Conservation (phyloP, 352 stramenopile species). For the Halophytophthora polymorphica region DNA sequence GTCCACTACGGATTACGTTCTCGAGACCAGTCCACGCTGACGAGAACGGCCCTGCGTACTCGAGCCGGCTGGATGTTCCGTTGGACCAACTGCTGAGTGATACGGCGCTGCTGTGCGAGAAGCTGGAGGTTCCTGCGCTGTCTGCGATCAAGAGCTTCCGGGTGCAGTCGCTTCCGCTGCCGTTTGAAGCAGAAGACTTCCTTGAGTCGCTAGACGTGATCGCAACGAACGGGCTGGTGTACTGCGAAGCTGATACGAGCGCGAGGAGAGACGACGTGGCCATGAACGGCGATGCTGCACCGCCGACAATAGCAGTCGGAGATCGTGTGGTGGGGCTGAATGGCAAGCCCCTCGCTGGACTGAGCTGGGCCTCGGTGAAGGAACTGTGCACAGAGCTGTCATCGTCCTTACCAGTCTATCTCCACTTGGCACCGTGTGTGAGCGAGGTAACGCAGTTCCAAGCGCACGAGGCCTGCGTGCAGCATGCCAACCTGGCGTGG, state of each 20-base stretch:
- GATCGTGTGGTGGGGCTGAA: slow-evolving; percentile 72
- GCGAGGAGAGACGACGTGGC: slow-evolving; percentile 1
- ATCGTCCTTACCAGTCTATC: slow-evolving; percentile 29
- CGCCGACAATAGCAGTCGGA: slow-evolving; percentile 29
- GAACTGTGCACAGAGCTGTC: slow-evolving; percentile 33
- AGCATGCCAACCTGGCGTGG: slow-evolving; percentile 62
- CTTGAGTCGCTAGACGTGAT: slow-evolving; percentile 35
- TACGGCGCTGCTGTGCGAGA: slow-evolving; percentile 22
- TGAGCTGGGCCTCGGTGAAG: slow-evolving; percentile 45
- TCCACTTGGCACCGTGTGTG: slow-evolving; percentile 43
- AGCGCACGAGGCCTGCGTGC: slow-evolving; percentile 58
- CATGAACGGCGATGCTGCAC: slow-evolving; percentile 1
- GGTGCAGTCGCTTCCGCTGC: slow-evolving; percentile 28
- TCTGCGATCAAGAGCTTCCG: slow-evolving; percentile 38
- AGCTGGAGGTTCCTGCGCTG: slow-evolving; percentile 19
- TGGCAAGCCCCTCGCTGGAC: slow-evolving; percentile 33
- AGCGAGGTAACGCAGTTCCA: slow-evolving; percentile 27
- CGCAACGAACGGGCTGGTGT: slow-evolving; percentile 30
- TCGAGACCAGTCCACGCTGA: slow-evolving; percentile 27
- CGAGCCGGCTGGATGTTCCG: slow-evolving; percentile 12
- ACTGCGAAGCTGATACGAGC: slow-evolving; percentile 23
- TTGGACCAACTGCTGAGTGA: slow-evolving; percentile 24
- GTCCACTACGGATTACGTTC: slow-evolving; percentile 66
- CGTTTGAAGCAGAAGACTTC: slow-evolving; percentile 41
- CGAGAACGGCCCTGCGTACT: slow-evolving; percentile 1